A percentile compares a stretch with the other conserved stretches of the same genome.
Conservation (phyloP, 2,329 filamentous ascomycete species). For the Scedosporium dehoogii region DNA sequence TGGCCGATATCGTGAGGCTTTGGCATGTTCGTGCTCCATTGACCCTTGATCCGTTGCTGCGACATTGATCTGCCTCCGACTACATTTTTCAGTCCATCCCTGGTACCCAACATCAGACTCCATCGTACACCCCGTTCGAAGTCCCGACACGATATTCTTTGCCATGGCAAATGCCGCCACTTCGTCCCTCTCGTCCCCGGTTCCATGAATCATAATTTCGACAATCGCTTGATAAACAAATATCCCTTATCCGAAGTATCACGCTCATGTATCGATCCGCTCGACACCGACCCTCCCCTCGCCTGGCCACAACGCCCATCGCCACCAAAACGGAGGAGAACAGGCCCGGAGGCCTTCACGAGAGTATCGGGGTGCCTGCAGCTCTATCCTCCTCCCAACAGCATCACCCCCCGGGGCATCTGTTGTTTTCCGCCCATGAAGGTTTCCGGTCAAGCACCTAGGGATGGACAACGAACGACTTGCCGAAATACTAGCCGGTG, state of each 20-base stretch:
- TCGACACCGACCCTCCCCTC: neutral
- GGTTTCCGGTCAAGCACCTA: neutral
- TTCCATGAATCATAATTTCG: neutral
- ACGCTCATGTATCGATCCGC: neutral
- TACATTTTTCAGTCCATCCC: no score
- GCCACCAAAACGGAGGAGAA: neutral
- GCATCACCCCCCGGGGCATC: neutral
- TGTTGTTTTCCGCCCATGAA: neutral
- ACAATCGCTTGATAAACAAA: neutral
- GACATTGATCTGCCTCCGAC: no score
- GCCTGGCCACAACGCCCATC: neutral
- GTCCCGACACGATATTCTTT: no score
- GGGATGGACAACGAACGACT: neutral
- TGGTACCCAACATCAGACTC: no score
- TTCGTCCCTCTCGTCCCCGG: no score
- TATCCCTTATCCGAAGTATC: neutral
- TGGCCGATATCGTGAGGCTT: no score
- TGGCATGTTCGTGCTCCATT: no score
- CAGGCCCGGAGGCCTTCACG: neutral
- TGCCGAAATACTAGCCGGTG: neutral
- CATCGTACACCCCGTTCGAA: no score
- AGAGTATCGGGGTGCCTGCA: neutral
- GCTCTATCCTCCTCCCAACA: neutral
- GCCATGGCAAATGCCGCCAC: no score
- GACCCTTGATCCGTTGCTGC: no score